Base-by-base conservation (phyloP, 2,329 filamentous ascomycete species). In the Ophiosphaerella herpotricha region DNA sequence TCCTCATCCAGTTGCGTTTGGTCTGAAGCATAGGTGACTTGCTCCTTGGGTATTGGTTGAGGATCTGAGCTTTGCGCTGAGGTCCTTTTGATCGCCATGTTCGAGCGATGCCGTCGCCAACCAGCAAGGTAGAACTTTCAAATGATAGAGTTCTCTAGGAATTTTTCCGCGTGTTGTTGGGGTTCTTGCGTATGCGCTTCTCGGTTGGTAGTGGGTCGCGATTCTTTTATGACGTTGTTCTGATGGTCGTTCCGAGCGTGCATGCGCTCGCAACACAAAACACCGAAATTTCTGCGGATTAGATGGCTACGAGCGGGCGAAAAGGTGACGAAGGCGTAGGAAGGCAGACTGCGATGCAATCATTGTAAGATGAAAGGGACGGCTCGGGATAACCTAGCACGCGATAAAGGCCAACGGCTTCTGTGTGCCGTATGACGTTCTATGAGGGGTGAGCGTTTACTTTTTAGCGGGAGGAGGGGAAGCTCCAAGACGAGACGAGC, bases 41-140 rank as follows among this genome's bases (percentile, higher is more conserved):
- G 52, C 48, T 71, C 60, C 49, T 71, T 72, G 39, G 70, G 66
- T 29, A 68, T 57, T 14, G 70, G 69, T 43, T 73, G 67, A 29
- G 64, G 61, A 43, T 71, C 58, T 34, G 60, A 23, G 32, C 47
- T 57, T 24, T 56, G 50, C 12, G 63, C 64, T 7, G 68, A 67
- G 9, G 57, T 56, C 14, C 67, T 58, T 55, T 68, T 62, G 23
- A 65, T 68, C 7, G 57, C 57, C 67, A 70, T 71, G 39, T 18
- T 49, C 40, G 31, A 35, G 14, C 14, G 43, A 29, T 48, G 24
- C 24, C 39, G 29, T 34, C 31, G n/a, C n/a, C 7, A 36, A 32
- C 38, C 23, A 21, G 29, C 26, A 29, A 23, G 35, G 29, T 38
- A 51, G 43, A 13, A 37, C 35, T 43, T 36, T 34, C 11, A 18